A percentile compares a stretch with the other conserved stretches of the same genome.
Evolutionary conservation across 805 yeast species (phyloP).

Genomic region (Yamadazyma olivae): DNA sequence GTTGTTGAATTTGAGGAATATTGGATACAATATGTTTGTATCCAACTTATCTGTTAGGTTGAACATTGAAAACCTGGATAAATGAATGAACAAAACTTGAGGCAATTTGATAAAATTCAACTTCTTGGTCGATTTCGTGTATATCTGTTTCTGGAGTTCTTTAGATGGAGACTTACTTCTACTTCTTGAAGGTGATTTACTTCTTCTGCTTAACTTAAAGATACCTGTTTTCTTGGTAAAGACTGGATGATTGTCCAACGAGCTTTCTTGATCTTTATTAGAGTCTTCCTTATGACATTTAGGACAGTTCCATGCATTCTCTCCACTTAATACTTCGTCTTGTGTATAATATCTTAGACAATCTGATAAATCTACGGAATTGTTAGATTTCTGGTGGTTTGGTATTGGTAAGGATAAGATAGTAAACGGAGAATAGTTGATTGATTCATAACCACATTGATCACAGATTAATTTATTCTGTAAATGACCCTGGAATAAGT

Average conservation of each 20-base stretch:
- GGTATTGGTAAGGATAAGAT: conserved; percentile 66
- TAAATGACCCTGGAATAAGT: conserved; percentile 69
- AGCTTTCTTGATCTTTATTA: conserved; percentile 12
- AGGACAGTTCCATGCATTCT: conserved; percentile 85
- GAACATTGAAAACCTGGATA: conserved; percentile 43
- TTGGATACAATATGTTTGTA: conserved; percentile 53
- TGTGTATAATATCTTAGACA: conserved; percentile 60
- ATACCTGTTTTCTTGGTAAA: conserved; percentile 34
- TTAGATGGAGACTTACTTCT: conserved; percentile 8
- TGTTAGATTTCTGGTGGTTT: conserved; percentile 18
- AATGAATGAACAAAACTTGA: conserved; percentile 36
- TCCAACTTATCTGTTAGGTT: conserved; percentile 52
- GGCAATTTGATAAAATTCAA: conserved; percentile 34
- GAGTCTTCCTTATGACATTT: conserved; percentile 45
- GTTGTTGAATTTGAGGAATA: conserved; percentile 46
- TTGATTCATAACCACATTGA: conserved; percentile 59
- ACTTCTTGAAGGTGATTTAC: conserved; percentile 31
- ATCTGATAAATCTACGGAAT: conserved; percentile 50
- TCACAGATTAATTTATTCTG: conserved; percentile 63
- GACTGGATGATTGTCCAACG: conserved; percentile 34
- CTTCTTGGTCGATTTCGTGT: conserved; percentile 22
- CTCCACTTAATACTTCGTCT: conserved; percentile 67
- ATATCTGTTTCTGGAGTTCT: not conserved
- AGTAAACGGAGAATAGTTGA: conserved; percentile 59
- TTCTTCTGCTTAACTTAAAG: conserved; percentile 30